A percentile compares a stretch with the other conserved stretches of the same genome.
Evolutionary conservation across 2,329 filamentous ascomycete species (phyloP).

Genomic region (Beauveria sp.): DNA sequence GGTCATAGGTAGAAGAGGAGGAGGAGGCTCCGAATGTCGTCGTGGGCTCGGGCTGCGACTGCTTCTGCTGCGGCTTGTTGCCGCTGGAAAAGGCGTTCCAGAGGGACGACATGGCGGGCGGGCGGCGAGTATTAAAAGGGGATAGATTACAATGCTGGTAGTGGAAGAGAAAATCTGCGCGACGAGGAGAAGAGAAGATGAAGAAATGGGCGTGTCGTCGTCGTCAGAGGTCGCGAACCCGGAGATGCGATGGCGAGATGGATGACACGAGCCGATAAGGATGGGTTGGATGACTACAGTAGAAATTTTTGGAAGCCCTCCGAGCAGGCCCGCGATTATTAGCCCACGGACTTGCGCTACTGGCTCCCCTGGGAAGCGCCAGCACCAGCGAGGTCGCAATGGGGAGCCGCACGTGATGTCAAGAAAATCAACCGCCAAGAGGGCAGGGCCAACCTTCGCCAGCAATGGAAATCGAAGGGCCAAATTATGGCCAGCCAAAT

Average conservation of each 20-base stretch:
- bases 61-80: constrained; percentile 40
- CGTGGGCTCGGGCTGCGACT: constrained; percentile 21
- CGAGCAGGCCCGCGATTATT: constrained; percentile 3
- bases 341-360: background rate
- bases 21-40: constrained; percentile 38
- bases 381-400: background rate
- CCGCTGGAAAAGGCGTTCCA: constrained; percentile 57
- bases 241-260: background rate
- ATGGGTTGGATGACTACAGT: background rate
- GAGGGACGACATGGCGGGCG: constrained; percentile 44
- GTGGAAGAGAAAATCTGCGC: background rate
- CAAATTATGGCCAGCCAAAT: background rate
- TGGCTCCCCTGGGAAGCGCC: background rate
- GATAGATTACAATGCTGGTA: background rate
- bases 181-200: background rate
- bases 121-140: constrained; percentile 5
- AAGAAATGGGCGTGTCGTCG: background rate
- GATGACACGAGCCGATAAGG: constrained; percentile 1
- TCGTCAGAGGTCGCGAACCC: background rate
- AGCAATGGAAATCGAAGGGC: background rate
- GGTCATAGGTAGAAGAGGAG: constrained; percentile 57
- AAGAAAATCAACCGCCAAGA: background rate
- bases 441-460: background rate
- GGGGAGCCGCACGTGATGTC: background rate
- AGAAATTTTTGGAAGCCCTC: constrained; percentile 11